Base-by-base conservation (phyloP, 1,284 basidiomycete genomes). In the Microbotryum scabiosae region DNA sequence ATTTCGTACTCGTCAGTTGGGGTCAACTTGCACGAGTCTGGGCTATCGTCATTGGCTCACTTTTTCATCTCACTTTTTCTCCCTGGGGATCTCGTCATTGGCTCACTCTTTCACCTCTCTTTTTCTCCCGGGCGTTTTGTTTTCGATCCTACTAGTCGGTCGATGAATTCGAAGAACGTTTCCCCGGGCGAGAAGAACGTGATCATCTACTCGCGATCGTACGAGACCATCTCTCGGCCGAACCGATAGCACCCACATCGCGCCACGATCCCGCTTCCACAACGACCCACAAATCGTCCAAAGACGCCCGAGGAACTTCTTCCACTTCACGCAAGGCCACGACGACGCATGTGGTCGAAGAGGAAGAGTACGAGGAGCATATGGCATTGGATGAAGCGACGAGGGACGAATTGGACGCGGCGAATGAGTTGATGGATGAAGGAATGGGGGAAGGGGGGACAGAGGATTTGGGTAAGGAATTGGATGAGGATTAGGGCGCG, bases 121-220 rank as follows among this genome's bases (percentile, higher is more conserved):
- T 50, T 4, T 21, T 43, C 5, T 26, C 2, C 1, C 54, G 5
- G 3, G 9, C 44, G 3, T 1, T 16, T 14, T n/a, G n/a, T n/a
- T n/a, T n/a, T n/a, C n/a, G n/a, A n/a, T n/a, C n/a, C n/a, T n/a
- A n/a, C 4, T 68, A 94, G 90, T 86, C 93, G 55, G 83, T 97
- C 18, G 90, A 96, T 75, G 90, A 94, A 73, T 77, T 90, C 2
- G 88, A 91, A 74, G 86, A 87, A 65, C 82, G 91, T 47, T 81
- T 93, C 7, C 67, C 73, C 7, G 23, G 20, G 30, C 82, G 83
- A 0, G 81, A 84, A 25, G 78, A 79, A 45, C 86, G 92, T 77
- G 81, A 87, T 20, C 81, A 84, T 21, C 83, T 96, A 10, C 78
- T 90, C 4, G 68, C 72, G 3, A 73, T 80, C 28, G 84, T 94